Base-by-base conservation (phyloP, 176 grass and related monocot species). In the Ananas comosus region DNA sequence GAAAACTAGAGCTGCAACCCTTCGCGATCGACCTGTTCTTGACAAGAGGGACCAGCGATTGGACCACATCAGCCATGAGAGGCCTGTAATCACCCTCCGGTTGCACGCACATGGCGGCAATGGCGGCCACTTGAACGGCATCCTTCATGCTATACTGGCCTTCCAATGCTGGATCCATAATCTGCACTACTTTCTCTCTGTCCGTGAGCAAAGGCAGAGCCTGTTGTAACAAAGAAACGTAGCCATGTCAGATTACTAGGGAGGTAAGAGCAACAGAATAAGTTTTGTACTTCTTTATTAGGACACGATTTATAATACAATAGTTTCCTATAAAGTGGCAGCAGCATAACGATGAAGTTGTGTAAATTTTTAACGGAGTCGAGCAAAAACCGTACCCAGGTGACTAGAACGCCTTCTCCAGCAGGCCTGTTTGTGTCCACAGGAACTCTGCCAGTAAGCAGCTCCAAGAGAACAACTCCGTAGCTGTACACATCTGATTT, bases 401-500 rank as follows among this genome's bases (percentile, higher is more conserved):
- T 80, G 25, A 99, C 90, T 65, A 99, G 65, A 82, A 91, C 87
- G 72, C 87, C 90, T 88, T 99, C 86, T 48, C 90, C 95, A 18
- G 90, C 75, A 68, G 87, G 80, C 75, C 82, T 89, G 78, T 91
- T 94, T 90, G 93, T 91, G 78, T 94, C 87, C 75, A 99, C 95
- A 33, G 95, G 95, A 63, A 91, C 66, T 71, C 90, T 90, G 53
- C 95, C 95, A 51, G 95, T 99, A 72, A 99, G 87, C 84, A 99
- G 70, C 83, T 99, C 95, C 75, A 99, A 75, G 51, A 99, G 80
- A 65, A 94, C 95, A 57, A 99, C 95, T 56, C 95, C 95, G 11
- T 93, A 99, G 54, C 95, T 94, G 58, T 99, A 94, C 52, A 99
- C 95, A 72, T 99, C 95, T 82, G 95, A 99, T 91, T 99, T 94